Evolutionary conservation across 2,329 filamentous ascomycete species (phyloP).

Genomic region (Fusarium sacchari): DNA sequence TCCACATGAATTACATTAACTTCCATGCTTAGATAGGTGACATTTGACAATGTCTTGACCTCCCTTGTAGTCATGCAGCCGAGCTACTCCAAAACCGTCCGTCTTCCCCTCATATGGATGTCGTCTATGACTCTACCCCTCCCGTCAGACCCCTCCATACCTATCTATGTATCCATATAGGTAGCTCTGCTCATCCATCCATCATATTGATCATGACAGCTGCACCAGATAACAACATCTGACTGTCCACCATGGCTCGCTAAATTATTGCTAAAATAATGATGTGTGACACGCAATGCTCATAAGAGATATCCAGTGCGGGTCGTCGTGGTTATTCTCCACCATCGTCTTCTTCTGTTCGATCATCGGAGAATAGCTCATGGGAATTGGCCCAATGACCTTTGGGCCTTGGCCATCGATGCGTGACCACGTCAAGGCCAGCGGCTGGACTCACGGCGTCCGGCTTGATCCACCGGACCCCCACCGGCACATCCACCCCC

Average conservation of each 20-base stretch:
- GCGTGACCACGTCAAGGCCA: conserved; percentile 43
- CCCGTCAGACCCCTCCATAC: conserved; percentile 2
- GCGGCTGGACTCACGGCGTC: conserved; percentile 37
- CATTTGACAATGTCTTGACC: conserved; percentile 20
- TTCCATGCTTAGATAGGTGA: neutral
- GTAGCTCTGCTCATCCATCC: neutral
- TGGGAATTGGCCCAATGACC: conserved; percentile 35
- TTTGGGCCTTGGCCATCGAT: conserved; percentile 28
- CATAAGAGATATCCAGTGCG: neutral
- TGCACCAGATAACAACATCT: neutral
- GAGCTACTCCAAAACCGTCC: conserved; percentile 16
- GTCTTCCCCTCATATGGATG: conserved; percentile 4
- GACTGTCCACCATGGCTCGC: neutral
- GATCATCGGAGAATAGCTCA: conserved; percentile 38
- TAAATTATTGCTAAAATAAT: neutral
- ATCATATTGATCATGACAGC: neutral
- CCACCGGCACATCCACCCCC: conserved; percentile 33
- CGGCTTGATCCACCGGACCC: conserved; percentile 39
- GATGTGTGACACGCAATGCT: neutral
- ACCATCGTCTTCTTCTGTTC: neutral
- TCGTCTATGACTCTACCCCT: conserved; percentile 1
- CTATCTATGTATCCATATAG: neutral
- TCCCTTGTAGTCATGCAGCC: conserved; percentile 19
- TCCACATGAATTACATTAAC: neutral
- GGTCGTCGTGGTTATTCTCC: neutral